phyloP scores from a whole-genome alignment of 306 rosid species.

The Alnus glutinosa region DNA sequence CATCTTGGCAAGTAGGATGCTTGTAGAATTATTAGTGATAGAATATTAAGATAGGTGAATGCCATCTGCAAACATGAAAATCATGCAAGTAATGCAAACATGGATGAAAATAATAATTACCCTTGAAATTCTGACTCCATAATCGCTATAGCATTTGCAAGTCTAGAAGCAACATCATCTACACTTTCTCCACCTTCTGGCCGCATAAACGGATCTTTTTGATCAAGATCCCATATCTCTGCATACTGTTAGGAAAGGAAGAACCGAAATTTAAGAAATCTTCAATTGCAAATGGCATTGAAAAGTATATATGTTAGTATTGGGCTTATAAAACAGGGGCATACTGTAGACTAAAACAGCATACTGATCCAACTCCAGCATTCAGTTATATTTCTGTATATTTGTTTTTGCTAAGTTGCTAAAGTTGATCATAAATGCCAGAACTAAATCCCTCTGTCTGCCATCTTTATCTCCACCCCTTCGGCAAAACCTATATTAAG shows the following conservation, averaged over 20 bases:
- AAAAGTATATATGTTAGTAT: conserved; percentile 6
- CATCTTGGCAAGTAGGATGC: background rate
- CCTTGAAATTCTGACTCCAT: conserved; percentile 77
- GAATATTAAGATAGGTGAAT: background rate
- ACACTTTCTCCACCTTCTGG: conserved; percentile 95
- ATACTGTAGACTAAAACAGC: conserved; percentile 8
- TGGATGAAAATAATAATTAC: conserved; percentile 30
- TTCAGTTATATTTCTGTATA: background rate
- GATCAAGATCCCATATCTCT: conserved; percentile 77
- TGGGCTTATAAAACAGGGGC: conserved; percentile 4
- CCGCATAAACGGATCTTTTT: conserved; percentile 63
- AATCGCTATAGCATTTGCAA: conserved; percentile 51
- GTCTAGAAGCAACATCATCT: conserved; percentile 77
- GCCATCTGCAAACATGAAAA: background rate
- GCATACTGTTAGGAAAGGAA: conserved; percentile 45
- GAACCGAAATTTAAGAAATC: conserved; percentile 19
- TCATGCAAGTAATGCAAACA: background rate
- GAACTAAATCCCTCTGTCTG: background rate
- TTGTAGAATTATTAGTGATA: background rate
- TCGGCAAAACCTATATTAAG: background rate
- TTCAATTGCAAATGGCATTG: conserved; percentile 10
- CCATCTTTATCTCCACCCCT: background rate
- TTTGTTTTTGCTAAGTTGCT: background rate
- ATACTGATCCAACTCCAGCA: background rate
- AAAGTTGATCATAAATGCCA: background rate